Evolutionary conservation across 2,329 filamentous ascomycete genomes (phyloP), one percentile per base, ranked within the genome.

Genomic region (Botrytis porri): DNA sequence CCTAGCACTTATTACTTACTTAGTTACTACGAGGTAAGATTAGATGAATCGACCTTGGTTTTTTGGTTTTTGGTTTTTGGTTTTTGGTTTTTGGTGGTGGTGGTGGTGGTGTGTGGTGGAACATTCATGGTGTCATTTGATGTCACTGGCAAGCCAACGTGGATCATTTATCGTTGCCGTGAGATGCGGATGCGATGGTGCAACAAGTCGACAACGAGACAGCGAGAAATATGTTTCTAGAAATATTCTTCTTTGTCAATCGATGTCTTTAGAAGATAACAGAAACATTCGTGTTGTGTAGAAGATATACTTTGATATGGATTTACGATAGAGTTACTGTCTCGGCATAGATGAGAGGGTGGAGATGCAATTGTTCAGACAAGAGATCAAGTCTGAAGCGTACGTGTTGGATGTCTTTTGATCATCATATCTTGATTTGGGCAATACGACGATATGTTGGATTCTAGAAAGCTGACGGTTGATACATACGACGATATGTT

Each of bases 61-160:
- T 41, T 67, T n/a, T n/a, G n/a, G n/a, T n/a, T n/a, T n/a, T n/a
- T n/a, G n/a, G n/a, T n/a, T n/a, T n/a, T n/a, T n/a, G n/a, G n/a
- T n/a, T n/a, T n/a, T n/a, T n/a, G n/a, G n/a, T n/a, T n/a, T n/a
- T n/a, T n/a, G n/a, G n/a, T n/a, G n/a, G n/a, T n/a, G n/a, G n/a
- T n/a, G n/a, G n/a, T n/a, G n/a, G n/a, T 57, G 64, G 32, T 67
- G 65, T n/a, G 48, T 32, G 25, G 35, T 67, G 65, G 48, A 57
- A 67, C 48, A 57, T 57, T 51, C 48, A 67, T 67, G 65, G 57
- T 67, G 65, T 67, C 65, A 67, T 51, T 54, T 57, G 39, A 54
- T 22, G 45, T 48, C 45, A 48, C 29, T 18, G 64, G 9, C 3
- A 57, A 29, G 10, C 5, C 18, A 67, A 67, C 45, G 64, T 57